phyloP scores from a whole-genome alignment of 495 filamentous ascomycete species.

The Penicillium cinerascens region DNA sequence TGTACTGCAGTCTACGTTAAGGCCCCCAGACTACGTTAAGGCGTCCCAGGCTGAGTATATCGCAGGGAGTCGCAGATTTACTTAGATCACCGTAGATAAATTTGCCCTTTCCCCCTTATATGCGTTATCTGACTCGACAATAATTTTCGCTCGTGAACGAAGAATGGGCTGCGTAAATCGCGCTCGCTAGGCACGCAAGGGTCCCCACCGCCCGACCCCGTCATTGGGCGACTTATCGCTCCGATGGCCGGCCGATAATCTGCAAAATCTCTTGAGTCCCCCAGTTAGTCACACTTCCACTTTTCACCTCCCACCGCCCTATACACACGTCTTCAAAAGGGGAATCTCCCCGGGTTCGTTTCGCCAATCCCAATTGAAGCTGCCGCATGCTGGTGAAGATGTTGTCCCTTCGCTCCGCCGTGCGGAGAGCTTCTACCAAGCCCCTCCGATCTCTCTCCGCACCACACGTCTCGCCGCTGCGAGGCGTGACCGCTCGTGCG shows the following conservation, averaged over 20 bases:
- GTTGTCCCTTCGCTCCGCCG: conserved; percentile 49
- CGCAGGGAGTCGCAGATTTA: not conserved
- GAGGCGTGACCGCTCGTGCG: conserved; percentile 20
- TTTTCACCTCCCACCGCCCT: conserved; percentile 1
- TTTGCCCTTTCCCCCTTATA: not conserved
- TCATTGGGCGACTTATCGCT: conserved; percentile 19
- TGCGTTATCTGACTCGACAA: not conserved
- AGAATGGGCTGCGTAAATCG: conserved; percentile 5
- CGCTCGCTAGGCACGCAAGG: not conserved
- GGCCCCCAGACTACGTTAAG: too few species aligned
- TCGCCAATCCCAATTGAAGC: conserved; percentile 32
- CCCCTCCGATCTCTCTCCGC: conserved; percentile 48
- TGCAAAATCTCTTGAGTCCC: conserved; percentile 19
- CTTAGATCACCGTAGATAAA: not conserved
- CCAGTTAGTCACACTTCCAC: conserved; percentile 23
- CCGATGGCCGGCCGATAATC: conserved; percentile 31
- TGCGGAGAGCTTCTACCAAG: conserved; percentile 49
- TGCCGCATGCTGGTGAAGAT: conserved; percentile 52
- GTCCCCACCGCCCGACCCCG: conserved; percentile 13
- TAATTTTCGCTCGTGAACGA: not conserved
- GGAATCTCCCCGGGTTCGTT: conserved; percentile 12
- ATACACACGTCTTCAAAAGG: conserved; percentile 8
- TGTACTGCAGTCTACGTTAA: too few species aligned
- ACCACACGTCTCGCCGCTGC: conserved; percentile 33
- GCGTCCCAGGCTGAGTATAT: too few species aligned